Base-by-base conservation (phyloP, 306 rosid species). In the Medicago truncatula region DNA sequence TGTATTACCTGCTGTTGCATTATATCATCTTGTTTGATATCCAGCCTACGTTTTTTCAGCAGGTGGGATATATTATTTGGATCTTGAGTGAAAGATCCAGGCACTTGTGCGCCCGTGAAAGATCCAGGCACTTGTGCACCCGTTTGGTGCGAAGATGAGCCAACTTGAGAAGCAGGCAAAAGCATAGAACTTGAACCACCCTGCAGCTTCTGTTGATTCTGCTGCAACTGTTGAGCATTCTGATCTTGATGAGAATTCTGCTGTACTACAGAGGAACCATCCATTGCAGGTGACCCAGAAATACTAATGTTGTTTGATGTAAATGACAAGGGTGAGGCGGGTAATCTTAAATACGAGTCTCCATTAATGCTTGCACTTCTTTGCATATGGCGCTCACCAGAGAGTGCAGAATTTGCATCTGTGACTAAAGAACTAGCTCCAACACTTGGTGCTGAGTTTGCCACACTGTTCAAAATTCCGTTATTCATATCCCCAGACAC, bases 381-480 rank as follows among this genome's bases (percentile, higher is more conserved):
- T 85, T 92, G 99, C 85, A 95, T 83, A 85, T 90, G 96, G 25
- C 97, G 96, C 6, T 97, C 99, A 56, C 97, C 99, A 16, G 99
- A 92, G 59, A 96, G 85, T 8, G 91, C 89, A 64, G 99, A 96
- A 85, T 96, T 96, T 62, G 97, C 99, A 90, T 96, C 99, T 39
- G 99, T 96, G 86, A 92, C 99, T 84, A 96, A 71, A 59, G 99
- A 95, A 86, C 98, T 92, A 8, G 96, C 97, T 72, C 97, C 98
- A 56, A 92, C 96, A 80, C 97, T 96, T 49, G 88, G 99, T 58
- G 93, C 98, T 23, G 99, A 92, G 82, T 95, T 90, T 56, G 88
- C 96, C 79, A 92, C 96, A 85, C 90, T 82, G 79, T 88, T 92
- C 79, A 92, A 75, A 71, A 79, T 91, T 74, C 89, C 88, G 84